phyloP scores from a whole-genome alignment of 1,284 basidiomycete genomes.

The Jaminaea rosea region DNA sequence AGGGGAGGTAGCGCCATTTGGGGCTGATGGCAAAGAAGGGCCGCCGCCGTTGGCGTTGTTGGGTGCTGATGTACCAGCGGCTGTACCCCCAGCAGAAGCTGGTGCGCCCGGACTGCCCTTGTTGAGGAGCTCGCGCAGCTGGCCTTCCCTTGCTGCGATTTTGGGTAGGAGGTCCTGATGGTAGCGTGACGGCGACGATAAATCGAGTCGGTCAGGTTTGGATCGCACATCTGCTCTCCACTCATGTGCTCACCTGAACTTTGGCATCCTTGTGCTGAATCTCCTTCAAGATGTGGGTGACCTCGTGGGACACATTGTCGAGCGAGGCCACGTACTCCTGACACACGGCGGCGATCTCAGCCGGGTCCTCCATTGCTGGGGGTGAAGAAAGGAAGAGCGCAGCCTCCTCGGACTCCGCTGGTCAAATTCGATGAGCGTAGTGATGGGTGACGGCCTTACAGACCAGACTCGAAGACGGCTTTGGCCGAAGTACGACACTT shows the following conservation, averaged over 20 bases:
- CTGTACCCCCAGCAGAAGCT: not conserved
- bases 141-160: conserved; percentile 30
- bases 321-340: conserved; percentile 38
- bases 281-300: conserved; percentile 42
- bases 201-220: too few relatives aligned
- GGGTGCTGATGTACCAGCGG: not conserved
- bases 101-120: conserved; percentile 6
- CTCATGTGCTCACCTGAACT: too few relatives aligned
- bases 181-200: too few relatives aligned
- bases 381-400: conserved; percentile 2
- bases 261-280: conserved; percentile 45
- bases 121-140: conserved; percentile 27
- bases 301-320: conserved; percentile 43
- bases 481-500: too few relatives aligned
- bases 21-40: too few relatives aligned
- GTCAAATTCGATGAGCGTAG: too few relatives aligned
- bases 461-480: too few relatives aligned
- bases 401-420: too few relatives aligned
- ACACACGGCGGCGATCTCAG: conserved; percentile 41
- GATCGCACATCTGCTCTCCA: too few relatives aligned
- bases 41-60: too few relatives aligned
- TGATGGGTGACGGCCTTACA: too few relatives aligned
- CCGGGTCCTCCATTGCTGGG: conserved; percentile 33
- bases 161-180: conserved; percentile 27
- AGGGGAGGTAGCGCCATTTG: too few relatives aligned